Base-by-base conservation (phyloP, 2,329 filamentous ascomycete species). In the Tetracladium maxilliforme region DNA sequence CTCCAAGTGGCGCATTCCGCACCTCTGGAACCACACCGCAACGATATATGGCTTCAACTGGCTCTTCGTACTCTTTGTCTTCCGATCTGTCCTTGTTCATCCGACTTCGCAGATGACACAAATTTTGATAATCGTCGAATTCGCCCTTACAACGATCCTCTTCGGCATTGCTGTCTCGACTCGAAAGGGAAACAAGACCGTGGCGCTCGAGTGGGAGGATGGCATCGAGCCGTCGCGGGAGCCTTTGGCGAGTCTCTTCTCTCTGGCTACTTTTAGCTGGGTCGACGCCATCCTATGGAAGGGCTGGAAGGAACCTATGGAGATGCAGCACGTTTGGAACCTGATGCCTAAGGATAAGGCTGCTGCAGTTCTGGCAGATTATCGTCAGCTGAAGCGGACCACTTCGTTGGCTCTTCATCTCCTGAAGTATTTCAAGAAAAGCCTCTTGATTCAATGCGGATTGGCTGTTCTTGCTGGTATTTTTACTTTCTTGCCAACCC, bases 1-100 rank as follows among this genome's bases (percentile, higher is more conserved):
- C 52, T 70, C 54, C 41, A 70, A 59, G 61, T 82, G 54, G 65
- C 66, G 48, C 49, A 47, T 90, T 10, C 75, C 78, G 7, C 63
- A 67, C 30, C 56, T 95, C 7, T 98, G 90, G 90, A 86, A 87
- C 44, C 90, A 98, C 50, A 95, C 90, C 0, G 79, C 83, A 12
- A 54, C 65, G 33, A 70, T 98, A 27, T 98, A 98, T 49, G 65
- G 68, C 27, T 57, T 73, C 27, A 76, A 86, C 46, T 98, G 87
- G 83, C 42, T 90, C 5, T 74, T 86, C 41, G 62, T 64, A 7
- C 34, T 87, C 14, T 58, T 83, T 37, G 52, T 87, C 6, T 90
- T 95, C 56, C 82, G 90, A 30, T 93, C 87, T 4, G 75, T 70
- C 26, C 53, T 95, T 30, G 72, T 95, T 33, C 76, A 90, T 47